Conservation (phyloP, 495 filamentous ascomycete species). For the Penicillium bovifimosum region DNA sequence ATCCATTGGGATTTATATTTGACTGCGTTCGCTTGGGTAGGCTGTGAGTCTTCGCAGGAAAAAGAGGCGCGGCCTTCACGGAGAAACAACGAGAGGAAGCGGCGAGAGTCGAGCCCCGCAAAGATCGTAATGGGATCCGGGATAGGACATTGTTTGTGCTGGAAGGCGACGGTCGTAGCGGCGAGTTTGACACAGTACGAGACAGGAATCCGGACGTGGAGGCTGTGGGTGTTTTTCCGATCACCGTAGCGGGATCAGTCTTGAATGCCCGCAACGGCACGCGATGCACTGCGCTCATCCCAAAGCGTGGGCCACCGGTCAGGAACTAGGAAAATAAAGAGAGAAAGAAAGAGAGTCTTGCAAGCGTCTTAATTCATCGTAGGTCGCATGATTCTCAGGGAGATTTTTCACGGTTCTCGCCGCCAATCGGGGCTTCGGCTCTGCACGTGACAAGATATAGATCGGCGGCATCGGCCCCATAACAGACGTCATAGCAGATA, state of each 20-base stretch:
- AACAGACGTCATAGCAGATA: not conserved
- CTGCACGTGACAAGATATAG: slow-evolving; percentile 15
- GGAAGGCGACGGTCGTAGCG: slow-evolving; percentile 2
- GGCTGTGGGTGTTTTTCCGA: slow-evolving; percentile 22
- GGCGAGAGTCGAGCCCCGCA: not conserved
- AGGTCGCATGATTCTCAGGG: slow-evolving; percentile 17
- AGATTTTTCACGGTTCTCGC: slow-evolving; percentile 27
- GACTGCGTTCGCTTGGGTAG: slow-evolving; percentile 6
- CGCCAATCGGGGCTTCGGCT: slow-evolving; percentile 24
- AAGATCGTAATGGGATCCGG: not conserved
- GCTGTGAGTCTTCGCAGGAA: slow-evolving; percentile 9
- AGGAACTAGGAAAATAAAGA: not conserved
- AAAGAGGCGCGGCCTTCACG: slow-evolving; percentile 15
- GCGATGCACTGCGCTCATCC: slow-evolving; percentile 38
- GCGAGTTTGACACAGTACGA: slow-evolving; percentile 1
- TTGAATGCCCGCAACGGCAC: slow-evolving; percentile 35
- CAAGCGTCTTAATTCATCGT: slow-evolving; percentile 12
- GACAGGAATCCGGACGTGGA: slow-evolving; percentile 12
- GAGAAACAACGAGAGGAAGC: slow-evolving; percentile 12
- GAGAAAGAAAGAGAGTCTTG: not conserved
- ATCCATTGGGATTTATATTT: slow-evolving; percentile 12
- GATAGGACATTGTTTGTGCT: not conserved
- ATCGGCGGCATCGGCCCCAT: slow-evolving; percentile 12
- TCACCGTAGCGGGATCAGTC: slow-evolving; percentile 29
- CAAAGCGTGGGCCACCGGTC: slow-evolving; percentile 15